Evolutionary conservation across 305 asterid species (phyloP).

Genomic region (Andrographis paniculata): DNA sequence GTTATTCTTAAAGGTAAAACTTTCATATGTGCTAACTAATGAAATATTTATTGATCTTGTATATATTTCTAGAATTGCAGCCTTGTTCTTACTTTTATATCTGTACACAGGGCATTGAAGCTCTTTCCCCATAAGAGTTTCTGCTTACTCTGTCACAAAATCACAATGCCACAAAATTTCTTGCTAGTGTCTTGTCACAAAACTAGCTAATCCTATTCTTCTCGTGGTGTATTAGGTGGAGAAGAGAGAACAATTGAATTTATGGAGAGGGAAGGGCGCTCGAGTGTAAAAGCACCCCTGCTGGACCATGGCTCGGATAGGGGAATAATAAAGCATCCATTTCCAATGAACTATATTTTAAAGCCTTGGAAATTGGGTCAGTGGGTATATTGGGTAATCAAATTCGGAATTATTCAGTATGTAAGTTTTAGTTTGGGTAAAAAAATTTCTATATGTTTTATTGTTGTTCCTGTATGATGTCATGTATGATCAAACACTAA

Average conservation of each 20-base stretch:
- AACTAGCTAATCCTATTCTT: conserved; percentile 12
- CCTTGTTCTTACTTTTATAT: no score
- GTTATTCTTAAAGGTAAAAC: conserved; percentile 14
- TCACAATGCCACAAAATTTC: no score
- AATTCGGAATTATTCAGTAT: conserved; percentile 91
- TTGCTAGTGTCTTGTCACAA: neutral
- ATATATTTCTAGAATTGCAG: no score
- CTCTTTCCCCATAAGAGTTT: no score
- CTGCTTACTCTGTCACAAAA: no score
- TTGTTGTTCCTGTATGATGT: conserved; percentile 1
- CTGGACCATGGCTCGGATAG: conserved; percentile 70
- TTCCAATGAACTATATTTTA: conserved; percentile 67
- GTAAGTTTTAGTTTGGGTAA: conserved; percentile 46
- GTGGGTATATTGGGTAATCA: conserved; percentile 90
- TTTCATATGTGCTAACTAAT: neutral
- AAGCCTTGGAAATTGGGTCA: conserved; percentile 89
- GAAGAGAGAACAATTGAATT: conserved; percentile 81
- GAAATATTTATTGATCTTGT: no score
- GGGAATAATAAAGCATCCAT: conserved; percentile 81
- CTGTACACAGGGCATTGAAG: no score
- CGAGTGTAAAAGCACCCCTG: conserved; percentile 54
- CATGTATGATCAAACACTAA: conserved; percentile 12
- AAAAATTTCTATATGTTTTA: conserved; percentile 12
- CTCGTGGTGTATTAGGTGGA: conserved; percentile 61
- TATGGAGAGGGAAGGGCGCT: conserved; percentile 94